Evolutionary conservation across 2,329 filamentous ascomycete species (phyloP).

Genomic region (Dryadomyces quercivorus): DNA sequence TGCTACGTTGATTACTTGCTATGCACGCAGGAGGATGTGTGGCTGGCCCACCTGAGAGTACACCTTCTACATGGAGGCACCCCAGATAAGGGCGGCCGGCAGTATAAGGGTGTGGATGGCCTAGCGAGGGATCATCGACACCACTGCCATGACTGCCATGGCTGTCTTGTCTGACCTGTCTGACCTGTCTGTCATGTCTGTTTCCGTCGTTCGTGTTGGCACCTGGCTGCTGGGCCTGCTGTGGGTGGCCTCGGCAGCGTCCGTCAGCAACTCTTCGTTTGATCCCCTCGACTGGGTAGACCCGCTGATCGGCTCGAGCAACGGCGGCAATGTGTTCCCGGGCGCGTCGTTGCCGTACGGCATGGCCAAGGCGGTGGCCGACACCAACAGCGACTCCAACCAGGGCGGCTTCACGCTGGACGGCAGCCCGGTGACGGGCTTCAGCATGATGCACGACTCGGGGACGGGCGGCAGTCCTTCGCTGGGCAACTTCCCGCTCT

Average conservation of each 20-base stretch:
- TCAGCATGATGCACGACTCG: conserved; percentile 46
- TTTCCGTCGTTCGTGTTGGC: too few relatives aligned
- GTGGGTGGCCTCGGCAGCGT: too few relatives aligned
- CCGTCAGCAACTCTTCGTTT: neutral
- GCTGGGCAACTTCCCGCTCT: conserved; percentile 62
- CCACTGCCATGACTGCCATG: too few relatives aligned
- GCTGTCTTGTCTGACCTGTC: too few relatives aligned
- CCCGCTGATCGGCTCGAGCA: conserved; percentile 28
- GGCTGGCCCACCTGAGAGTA: neutral
- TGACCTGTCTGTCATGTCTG: too few relatives aligned
- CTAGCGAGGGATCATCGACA: too few relatives aligned
- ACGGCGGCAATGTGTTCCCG: conserved; percentile 30
- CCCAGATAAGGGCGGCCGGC: too few relatives aligned
- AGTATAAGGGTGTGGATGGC: too few relatives aligned
- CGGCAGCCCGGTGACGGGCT: conserved; percentile 35
- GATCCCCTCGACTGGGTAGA: conserved; percentile 17
- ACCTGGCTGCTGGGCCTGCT: too few relatives aligned
- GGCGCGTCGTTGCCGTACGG: conserved; percentile 31
- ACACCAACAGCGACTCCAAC: conserved; percentile 38
- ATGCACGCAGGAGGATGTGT: too few relatives aligned
- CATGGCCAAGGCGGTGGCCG: conserved; percentile 46
- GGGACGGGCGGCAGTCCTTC: conserved; percentile 48
- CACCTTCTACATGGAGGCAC: neutral
- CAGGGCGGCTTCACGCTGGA: conserved; percentile 47
- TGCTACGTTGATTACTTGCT: too few relatives aligned